phyloP scores from a whole-genome alignment of 306 rosid species.

The Glycyrrhiza uralensis region DNA sequence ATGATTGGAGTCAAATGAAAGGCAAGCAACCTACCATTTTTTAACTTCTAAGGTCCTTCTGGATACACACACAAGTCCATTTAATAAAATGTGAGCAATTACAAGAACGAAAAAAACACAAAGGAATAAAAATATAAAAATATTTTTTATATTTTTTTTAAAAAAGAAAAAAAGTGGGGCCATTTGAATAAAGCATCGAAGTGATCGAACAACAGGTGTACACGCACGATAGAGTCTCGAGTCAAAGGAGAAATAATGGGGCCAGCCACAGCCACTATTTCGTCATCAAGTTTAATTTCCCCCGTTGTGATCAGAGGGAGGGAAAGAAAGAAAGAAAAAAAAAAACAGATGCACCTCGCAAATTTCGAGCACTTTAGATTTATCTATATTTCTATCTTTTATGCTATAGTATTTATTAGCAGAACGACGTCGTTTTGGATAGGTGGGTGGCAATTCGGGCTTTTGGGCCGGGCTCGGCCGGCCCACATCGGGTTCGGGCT shows the following conservation, averaged over 20 bases:
- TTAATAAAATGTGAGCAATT: neutral
- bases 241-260: slow-evolving; percentile 51
- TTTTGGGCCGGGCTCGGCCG: too few relatives aligned
- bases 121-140: neutral
- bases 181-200: slow-evolving; percentile 15
- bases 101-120: neutral
- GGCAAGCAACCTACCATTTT: slow-evolving; percentile 61
- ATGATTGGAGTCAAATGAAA: slow-evolving; percentile 67
- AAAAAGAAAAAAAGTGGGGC: slow-evolving; percentile 18
- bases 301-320: neutral
- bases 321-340: neutral
- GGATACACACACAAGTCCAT: neutral
- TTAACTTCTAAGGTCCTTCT: slow-evolving; percentile 42
- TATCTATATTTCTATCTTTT: too few relatives aligned
- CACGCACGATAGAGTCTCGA: slow-evolving; percentile 21
- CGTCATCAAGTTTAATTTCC: neutral
- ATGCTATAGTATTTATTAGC: neutral
- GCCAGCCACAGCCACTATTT: too few relatives aligned
- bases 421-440: slow-evolving; percentile 2
- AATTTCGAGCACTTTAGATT: slow-evolving; percentile 6
- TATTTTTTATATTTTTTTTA: neutral
- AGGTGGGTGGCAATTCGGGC: too few relatives aligned
- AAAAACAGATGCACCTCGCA: slow-evolving; percentile 7
- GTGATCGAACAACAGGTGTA: slow-evolving; percentile 35
- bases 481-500: too few relatives aligned